Percentiles rank a stretch among this genome's conserved stretches.
These are phyloP conservation scores for Quercus rubra DNA, from an alignment of 306 rosid species.

Conservation along the genomic window DNA sequence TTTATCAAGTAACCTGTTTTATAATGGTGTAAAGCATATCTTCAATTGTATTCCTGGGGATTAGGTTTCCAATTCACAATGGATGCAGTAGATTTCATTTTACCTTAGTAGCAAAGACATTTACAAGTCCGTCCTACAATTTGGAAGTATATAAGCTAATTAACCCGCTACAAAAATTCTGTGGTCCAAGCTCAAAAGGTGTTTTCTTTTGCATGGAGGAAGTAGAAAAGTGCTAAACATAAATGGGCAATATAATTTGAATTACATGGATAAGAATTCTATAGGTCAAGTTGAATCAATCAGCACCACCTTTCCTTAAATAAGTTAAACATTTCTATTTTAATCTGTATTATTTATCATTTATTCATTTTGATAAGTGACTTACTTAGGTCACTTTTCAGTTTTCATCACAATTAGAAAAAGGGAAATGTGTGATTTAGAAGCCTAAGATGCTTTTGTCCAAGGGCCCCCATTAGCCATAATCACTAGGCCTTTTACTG, in stretches of 20 bases:
- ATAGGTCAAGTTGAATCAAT: conserved; percentile 24
- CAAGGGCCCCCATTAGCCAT: conserved; percentile 40
- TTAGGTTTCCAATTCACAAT: no score
- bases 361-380: conserved; percentile 22
- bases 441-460: conserved; percentile 51
- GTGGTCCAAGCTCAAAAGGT: conserved; percentile 34
- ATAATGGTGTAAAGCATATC: no score
- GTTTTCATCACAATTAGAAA: conserved; percentile 25
- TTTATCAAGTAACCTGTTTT: no score
- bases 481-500: conserved; percentile 40
- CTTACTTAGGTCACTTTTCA: conserved; percentile 8
- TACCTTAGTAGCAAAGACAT: no score
- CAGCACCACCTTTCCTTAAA: conserved; percentile 26
- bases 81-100: no score
- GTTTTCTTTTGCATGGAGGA: conserved; percentile 15
- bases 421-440: conserved; percentile 33
- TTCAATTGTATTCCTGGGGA: no score
- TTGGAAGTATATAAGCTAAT: background rate
- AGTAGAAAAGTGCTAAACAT: conserved; percentile 21
- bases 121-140: no score
- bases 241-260: conserved; percentile 1
- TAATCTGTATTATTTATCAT: conserved; percentile 36
- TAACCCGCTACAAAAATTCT: background rate
- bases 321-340: conserved; percentile 16
- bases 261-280: conserved; percentile 11